These are phyloP conservation scores for Gonapodya prolifera DNA, from an alignment of 192 early-diverging fungal species.

Conservation along the genomic window DNA sequence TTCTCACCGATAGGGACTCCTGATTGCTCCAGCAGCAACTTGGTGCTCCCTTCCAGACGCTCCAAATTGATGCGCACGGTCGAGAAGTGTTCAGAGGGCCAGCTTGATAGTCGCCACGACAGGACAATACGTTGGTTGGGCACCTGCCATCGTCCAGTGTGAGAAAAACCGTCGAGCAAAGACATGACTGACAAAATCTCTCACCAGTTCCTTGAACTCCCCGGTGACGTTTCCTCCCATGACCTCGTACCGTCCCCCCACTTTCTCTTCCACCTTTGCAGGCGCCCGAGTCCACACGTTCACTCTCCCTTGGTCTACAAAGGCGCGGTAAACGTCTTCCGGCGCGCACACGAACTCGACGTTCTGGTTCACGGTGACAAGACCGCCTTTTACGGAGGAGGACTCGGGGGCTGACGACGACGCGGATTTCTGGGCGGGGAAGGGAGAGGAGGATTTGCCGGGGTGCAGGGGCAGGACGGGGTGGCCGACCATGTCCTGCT, in stretches of 20 bases:
- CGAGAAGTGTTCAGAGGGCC: constrained; percentile 80
- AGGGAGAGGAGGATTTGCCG: neutral
- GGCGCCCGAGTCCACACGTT: constrained; percentile 65
- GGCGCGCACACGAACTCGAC: constrained; percentile 76
- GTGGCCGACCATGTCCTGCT: constrained; percentile 41
- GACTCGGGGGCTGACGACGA: constrained; percentile 8
- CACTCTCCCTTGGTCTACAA: constrained; percentile 64
- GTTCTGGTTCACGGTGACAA: constrained; percentile 51
- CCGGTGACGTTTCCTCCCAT: constrained; percentile 87
- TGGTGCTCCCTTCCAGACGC: constrained; percentile 51
- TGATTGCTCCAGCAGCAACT: constrained; percentile 59
- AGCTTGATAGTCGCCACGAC: constrained; percentile 73
- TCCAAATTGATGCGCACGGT: constrained; percentile 64
- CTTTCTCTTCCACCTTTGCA: constrained; percentile 46
- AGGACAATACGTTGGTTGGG: constrained; percentile 66
- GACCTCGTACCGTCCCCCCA: constrained; percentile 52
- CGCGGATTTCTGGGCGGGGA: constrained; percentile 16
- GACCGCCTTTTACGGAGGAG: constrained; percentile 15
- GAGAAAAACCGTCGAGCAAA: neutral
- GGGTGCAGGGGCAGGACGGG: constrained; percentile 31
- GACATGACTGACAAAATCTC: too few species aligned
- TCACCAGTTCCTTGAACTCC: constrained; percentile 54
- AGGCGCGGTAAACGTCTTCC: constrained; percentile 61
- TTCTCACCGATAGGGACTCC: constrained; percentile 82
- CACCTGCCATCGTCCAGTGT: constrained; percentile 9